These are phyloP conservation scores for Zopfochytrium polystomum DNA, from an alignment of 371 early-diverging fungal species.

Conservation along the genomic window DNA sequence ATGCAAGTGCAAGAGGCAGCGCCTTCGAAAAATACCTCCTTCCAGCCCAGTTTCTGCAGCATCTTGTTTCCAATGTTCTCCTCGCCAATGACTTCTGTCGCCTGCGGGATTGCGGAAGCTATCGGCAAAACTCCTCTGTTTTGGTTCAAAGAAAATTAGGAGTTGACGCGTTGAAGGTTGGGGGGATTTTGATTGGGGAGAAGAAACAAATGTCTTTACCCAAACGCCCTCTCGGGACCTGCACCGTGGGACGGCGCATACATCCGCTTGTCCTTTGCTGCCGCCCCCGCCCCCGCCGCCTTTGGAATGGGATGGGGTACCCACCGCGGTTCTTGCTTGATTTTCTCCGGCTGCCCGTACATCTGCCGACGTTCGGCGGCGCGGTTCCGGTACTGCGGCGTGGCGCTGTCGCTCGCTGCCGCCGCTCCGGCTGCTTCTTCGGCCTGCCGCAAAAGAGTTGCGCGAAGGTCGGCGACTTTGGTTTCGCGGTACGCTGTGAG, in stretches of 20 bases:
- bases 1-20: not conserved
- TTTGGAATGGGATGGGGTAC: not conserved
- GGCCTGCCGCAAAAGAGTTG: constrained; percentile 26
- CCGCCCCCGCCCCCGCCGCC: not conserved
- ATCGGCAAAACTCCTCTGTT: not conserved
- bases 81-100: constrained; percentile 10
- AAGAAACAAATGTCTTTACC: not conserved
- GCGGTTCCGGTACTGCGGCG: constrained; percentile 54
- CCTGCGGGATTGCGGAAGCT: constrained; percentile 11
- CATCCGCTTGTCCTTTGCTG: not conserved
- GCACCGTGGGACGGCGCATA: constrained; percentile 12
- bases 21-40: constrained; percentile 18
- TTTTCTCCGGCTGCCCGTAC: constrained; percentile 20
- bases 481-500: constrained; percentile 32
- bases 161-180: no score
- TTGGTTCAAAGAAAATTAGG: not conserved
- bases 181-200: not conserved
- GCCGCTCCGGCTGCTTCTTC: constrained; percentile 1
- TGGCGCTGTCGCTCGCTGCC: constrained; percentile 29
- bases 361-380: constrained; percentile 67
- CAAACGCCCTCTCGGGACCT: constrained; percentile 8
- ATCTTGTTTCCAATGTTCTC: constrained; percentile 31
- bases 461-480: constrained; percentile 29
- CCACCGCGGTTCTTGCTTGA: not conserved
- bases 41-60: constrained; percentile 30